Evolutionary conservation across 108 stramenopile genomes (phyloP).

Genomic region (Discostella stelligeroides): DNA sequence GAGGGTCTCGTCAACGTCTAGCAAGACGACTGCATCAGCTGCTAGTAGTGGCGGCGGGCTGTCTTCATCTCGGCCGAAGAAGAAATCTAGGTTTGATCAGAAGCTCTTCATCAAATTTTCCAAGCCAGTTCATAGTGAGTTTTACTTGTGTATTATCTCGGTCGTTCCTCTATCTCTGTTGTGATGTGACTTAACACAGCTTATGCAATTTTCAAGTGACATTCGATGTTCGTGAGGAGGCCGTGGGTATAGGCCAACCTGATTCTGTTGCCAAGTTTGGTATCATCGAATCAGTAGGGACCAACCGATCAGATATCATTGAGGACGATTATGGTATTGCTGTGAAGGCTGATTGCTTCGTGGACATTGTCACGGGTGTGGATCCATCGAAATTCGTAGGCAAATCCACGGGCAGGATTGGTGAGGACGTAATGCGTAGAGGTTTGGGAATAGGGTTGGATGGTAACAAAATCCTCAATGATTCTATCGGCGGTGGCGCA

Average conservation of each 20-base stretch:
- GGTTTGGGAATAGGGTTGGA: constrained; percentile 77
- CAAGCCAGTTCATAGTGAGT: constrained; percentile 86
- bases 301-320: constrained; percentile 54
- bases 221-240: constrained; percentile 84
- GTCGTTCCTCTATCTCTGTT: constrained; percentile 1
- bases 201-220: no score
- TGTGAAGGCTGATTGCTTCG: constrained; percentile 79
- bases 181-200: no score
- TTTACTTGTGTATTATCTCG: background rate
- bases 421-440: constrained; percentile 72
- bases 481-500: constrained; percentile 13
- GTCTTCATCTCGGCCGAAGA: constrained; percentile 56
- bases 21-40: constrained; percentile 3
- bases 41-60: background rate
- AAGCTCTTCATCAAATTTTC: constrained; percentile 88
- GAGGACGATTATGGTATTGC: constrained; percentile 95
- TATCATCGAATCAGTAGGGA: constrained; percentile 70
- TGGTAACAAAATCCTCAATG: constrained; percentile 32
- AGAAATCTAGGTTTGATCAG: constrained; percentile 88
- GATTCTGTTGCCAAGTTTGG: constrained; percentile 80
- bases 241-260: constrained; percentile 84
- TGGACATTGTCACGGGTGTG: constrained; percentile 89
- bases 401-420: constrained; percentile 69
- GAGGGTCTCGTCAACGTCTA: constrained; percentile 7
- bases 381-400: constrained; percentile 81